Conservation (phyloP, 228 moss, liverwort and hornwort species). For the Sphagnum magellanicum region DNA sequence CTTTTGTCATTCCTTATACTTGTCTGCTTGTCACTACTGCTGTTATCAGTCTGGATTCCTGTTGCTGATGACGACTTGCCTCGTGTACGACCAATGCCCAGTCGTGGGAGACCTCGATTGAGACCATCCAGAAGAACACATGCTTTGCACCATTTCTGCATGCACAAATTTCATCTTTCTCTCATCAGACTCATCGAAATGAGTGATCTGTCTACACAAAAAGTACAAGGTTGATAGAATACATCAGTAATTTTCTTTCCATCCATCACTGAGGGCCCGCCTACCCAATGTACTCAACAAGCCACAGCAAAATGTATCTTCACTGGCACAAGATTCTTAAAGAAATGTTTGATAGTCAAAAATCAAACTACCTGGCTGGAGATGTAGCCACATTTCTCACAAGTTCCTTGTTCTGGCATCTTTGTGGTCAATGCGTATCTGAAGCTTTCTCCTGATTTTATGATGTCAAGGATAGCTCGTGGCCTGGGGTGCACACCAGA, state of each 20-base stretch:
- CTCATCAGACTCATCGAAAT: no score
- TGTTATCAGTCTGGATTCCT: slow-evolving; percentile 9
- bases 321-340: not conserved
- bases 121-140: slow-evolving; percentile 91
- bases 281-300: not conserved
- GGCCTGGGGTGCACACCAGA: slow-evolving; percentile 31
- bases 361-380: slow-evolving; percentile 73
- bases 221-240: not conserved
- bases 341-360: not conserved
- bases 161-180: not conserved
- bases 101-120: slow-evolving; percentile 76
- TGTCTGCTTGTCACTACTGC: slow-evolving; percentile 12
- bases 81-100: slow-evolving; percentile 80
- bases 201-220: no score
- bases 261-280: not conserved
- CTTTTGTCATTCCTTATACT: slow-evolving; percentile 7
- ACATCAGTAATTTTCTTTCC: not conserved
- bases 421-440: slow-evolving; percentile 72
- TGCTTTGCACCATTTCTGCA: slow-evolving; percentile 94
- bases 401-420: slow-evolving; percentile 96
- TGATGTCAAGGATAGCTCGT: slow-evolving; percentile 84
- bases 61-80: slow-evolving; percentile 27
- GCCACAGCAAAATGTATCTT: not conserved
- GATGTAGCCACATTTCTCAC: slow-evolving; percentile 93
- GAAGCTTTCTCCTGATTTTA: slow-evolving; percentile 90